Percentiles rank a stretch among this genome's conserved stretches.
Conservation (phyloP, 1,284 basidiomycete genomes). For the Trichosporon ovoides region DNA sequence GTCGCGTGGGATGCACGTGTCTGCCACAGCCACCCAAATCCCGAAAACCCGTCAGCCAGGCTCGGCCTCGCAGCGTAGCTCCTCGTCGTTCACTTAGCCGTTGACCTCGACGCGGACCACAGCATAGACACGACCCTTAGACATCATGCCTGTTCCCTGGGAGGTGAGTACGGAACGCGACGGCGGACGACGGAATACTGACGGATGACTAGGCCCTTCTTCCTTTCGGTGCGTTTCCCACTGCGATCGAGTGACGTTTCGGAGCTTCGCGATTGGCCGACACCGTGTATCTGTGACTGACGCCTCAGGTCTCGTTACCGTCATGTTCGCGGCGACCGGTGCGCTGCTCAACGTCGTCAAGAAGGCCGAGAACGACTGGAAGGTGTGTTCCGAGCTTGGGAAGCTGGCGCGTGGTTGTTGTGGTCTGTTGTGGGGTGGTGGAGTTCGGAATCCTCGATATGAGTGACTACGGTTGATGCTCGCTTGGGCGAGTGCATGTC, state of each 20-base stretch:
- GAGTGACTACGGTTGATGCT: neutral
- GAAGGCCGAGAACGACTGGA: slow-evolving; percentile 76
- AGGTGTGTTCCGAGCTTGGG: slow-evolving; percentile 57
- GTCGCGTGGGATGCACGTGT: slow-evolving; percentile 3
- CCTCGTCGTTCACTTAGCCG: slow-evolving; percentile 10
- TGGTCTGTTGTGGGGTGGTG: neutral
- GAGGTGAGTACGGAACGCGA: slow-evolving; percentile 51
- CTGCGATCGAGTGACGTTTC: slow-evolving; percentile 6
- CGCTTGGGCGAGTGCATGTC: too few species aligned
- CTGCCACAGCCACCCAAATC: slow-evolving; percentile 6
- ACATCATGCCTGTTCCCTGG: slow-evolving; percentile 81
- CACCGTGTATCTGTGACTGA: slow-evolving; percentile 11
- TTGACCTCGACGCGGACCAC: neutral
- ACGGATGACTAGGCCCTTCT: slow-evolving; percentile 62
- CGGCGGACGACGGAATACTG: slow-evolving; percentile 1
- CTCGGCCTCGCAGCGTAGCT: neutral
- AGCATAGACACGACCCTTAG: slow-evolving; percentile 3
- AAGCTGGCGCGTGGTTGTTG: neutral
- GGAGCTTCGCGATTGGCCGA: neutral
- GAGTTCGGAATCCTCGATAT: neutral
- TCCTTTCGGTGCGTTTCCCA: slow-evolving; percentile 65
- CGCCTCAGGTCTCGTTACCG: slow-evolving; percentile 67
- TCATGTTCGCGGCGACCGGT: slow-evolving; percentile 82
- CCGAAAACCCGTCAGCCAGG: slow-evolving; percentile 8
- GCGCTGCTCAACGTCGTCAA: slow-evolving; percentile 74